phyloP scores from a whole-genome alignment of 805 yeast genomes.

The Yamadazyma nakazawae region DNA sequence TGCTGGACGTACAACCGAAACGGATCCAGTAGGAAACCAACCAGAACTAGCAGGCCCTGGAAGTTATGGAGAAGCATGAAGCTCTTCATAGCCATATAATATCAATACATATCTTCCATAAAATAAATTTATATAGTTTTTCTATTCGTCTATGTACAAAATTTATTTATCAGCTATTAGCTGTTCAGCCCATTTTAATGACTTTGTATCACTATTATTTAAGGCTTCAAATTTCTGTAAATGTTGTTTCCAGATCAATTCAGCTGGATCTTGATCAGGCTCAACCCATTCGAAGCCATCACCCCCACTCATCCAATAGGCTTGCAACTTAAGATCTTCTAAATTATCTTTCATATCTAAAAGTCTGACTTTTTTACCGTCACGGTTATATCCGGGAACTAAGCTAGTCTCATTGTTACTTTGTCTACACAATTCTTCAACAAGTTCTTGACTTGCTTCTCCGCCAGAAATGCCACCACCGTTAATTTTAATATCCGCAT shows the following conservation, averaged over 20 bases:
- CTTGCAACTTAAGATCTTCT: slow-evolving; percentile 67
- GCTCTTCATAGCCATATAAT: neutral
- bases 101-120: neutral
- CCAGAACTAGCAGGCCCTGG: neutral
- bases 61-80: neutral
- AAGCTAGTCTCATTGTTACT: slow-evolving; percentile 23
- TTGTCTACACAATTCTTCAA: slow-evolving; percentile 37
- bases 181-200: slow-evolving; percentile 41
- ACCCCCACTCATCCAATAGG: slow-evolving; percentile 85
- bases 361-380: slow-evolving; percentile 38
- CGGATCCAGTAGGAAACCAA: neutral
- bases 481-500: slow-evolving; percentile 56
- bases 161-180: slow-evolving; percentile 20
- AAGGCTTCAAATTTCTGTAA: slow-evolving; percentile 22
- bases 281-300: slow-evolving; percentile 87
- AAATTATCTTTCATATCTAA: slow-evolving; percentile 49
- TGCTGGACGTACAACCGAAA: neutral
- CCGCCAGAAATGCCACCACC: slow-evolving; percentile 46
- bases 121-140: too few relatives aligned
- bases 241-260: slow-evolving; percentile 41
- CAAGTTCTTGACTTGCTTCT: slow-evolving; percentile 28
- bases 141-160: neutral
- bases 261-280: slow-evolving; percentile 89
- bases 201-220: slow-evolving; percentile 11
- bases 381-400: slow-evolving; percentile 33